Evolutionary conservation across 805 yeast genomes (phyloP).

Genomic region (Saturnispora galanensis): DNA sequence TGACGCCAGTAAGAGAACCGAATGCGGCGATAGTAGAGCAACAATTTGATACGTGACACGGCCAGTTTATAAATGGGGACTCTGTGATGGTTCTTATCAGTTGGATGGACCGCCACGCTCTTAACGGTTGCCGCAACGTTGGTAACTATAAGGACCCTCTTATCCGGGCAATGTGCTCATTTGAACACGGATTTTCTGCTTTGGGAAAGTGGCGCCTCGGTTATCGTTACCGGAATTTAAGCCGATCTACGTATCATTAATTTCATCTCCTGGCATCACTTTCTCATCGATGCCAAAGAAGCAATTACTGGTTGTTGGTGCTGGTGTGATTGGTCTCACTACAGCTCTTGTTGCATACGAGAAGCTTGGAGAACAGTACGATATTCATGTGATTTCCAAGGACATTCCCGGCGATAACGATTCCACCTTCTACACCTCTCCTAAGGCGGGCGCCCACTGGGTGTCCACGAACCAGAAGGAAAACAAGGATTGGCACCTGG

Average conservation of each 20-base stretch:
- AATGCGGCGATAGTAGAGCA: too few relatives aligned
- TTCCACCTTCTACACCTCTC: constrained; percentile 41
- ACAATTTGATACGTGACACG: too few relatives aligned
- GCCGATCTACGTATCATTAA: neutral
- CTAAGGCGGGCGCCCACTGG: constrained; percentile 70
- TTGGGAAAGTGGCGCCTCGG: neutral
- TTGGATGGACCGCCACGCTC: too few relatives aligned
- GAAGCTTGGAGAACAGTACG: constrained; percentile 19
- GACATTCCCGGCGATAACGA: constrained; percentile 48
- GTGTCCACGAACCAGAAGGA: constrained; percentile 30
- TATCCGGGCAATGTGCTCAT: neutral
- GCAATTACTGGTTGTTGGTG: constrained; percentile 14
- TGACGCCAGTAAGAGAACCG: too few relatives aligned
- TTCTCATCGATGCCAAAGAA: constrained; percentile 1
- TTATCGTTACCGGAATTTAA: neutral
- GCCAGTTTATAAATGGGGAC: neutral
- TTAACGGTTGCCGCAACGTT: neutral
- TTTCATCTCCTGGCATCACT: neutral
- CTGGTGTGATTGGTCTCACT: constrained; percentile 41
- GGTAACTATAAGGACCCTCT: neutral
- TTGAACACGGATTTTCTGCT: neutral
- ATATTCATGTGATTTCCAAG: constrained; percentile 32
- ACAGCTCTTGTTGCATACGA: constrained; percentile 31
- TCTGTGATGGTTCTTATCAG: neutral
- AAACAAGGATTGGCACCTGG: constrained; percentile 25